Base-by-base conservation (phyloP, 352 stramenopile genomes). In the Pythium dissimile region DNA sequence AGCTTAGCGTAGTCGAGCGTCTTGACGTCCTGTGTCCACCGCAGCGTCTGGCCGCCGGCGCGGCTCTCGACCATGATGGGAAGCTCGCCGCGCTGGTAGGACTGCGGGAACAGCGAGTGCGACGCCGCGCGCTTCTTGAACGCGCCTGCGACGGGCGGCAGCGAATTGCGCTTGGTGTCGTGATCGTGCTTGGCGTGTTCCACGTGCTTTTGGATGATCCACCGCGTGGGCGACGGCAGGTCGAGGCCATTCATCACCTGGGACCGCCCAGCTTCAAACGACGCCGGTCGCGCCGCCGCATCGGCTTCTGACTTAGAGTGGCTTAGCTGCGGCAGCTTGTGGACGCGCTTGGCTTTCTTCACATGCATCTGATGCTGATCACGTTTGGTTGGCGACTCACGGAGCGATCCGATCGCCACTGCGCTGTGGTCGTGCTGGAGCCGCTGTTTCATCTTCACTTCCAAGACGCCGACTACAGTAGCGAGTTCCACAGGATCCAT, bases 1-100 rank as follows among this genome's bases (percentile, higher is more conserved):
- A 96, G 89, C 56, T 89, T 89, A 32, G 67, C 46, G 53, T 92
- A 96, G 69, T 96, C 87, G 41, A 96, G 65, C 45, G 68, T 69
- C 39, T 69, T 67, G 28, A 92, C 65, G 39, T 81, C 65, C 27
- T 83, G 51, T 5, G 67, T 86, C 77, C 77, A 89, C 2, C 73
- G 72, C 5, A 89, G 53, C 20, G 71, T 78, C 35, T 86, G 80
- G 32, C 75, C 79, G 4, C 76, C 75, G 3, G 67, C 49, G 28
- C 71, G 68, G 42, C 55, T 70, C 62, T 89, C 73, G 32, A 87
- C 64, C 77, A 87, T 86, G 53, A 89, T 86, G 9, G 79, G 79
- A 10, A 89, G 59, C 34, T 89, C 77, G 44, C 80, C 80, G 27
- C 79, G 77, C 44, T 76, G 64, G 32, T 89, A 89, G 0, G 75